Evolutionary conservation across 768 basidiomycete genomes (phyloP).

Genomic region (Podaxis carcinomalis): DNA sequence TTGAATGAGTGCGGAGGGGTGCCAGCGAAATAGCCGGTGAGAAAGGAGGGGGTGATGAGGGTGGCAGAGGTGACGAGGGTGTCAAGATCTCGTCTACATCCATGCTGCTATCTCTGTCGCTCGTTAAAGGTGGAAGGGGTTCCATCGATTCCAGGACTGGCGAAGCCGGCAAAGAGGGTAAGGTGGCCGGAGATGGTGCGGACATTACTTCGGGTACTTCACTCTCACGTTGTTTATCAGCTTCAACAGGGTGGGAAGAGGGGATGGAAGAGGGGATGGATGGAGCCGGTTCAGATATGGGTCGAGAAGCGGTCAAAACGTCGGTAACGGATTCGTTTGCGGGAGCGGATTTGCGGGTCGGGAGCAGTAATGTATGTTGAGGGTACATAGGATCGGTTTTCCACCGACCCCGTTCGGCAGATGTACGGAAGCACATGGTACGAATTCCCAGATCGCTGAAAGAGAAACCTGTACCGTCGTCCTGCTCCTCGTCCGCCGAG

Average conservation of each 20-base stretch:
- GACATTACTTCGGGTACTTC: conserved; percentile 11
- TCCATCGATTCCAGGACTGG: conserved; percentile 13
- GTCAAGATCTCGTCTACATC: conserved; percentile 23
- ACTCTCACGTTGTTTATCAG: conserved; percentile 7
- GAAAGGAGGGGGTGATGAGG: conserved; percentile 42
- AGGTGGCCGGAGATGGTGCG: conserved; percentile 8
- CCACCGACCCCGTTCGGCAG: conserved; percentile 59
- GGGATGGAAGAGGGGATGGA: conserved; percentile 15
- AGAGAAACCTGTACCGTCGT: conserved; percentile 24
- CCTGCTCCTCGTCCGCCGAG: conserved; percentile 27
- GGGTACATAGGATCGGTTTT: conserved; percentile 42
- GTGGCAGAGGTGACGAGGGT: conserved; percentile 28
- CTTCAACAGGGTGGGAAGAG: neutral
- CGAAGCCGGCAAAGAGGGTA: conserved; percentile 9
- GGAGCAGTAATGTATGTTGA: conserved; percentile 18
- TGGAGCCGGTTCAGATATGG: conserved; percentile 36
- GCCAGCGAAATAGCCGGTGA: conserved; percentile 35
- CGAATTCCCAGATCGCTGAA: conserved; percentile 29
- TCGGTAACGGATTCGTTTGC: conserved; percentile 26
- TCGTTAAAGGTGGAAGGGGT: conserved; percentile 24
- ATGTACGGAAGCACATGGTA: conserved; percentile 50
- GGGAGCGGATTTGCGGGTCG: conserved; percentile 30
- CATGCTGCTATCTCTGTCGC: conserved; percentile 28
- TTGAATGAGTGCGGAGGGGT: conserved; percentile 33
- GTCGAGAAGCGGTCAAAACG: conserved; percentile 21